Conservation (phyloP, 108 stramenopile genomes). For the Cyclotella atomus region DNA sequence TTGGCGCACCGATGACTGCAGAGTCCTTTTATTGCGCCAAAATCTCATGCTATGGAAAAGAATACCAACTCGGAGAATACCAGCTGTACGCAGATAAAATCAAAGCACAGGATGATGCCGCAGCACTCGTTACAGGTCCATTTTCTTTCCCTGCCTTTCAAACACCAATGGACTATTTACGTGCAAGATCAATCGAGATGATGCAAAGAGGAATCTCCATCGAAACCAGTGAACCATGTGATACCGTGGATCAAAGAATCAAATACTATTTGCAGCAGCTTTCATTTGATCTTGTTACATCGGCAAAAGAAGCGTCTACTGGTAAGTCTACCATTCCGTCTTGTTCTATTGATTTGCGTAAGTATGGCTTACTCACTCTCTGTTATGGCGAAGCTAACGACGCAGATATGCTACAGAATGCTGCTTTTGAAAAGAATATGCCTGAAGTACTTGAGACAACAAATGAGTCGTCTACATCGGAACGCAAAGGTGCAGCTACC, state of each 20-base stretch:
- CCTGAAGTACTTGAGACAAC: too few species aligned
- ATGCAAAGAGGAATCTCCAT: background rate
- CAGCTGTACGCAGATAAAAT: background rate
- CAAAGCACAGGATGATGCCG: background rate
- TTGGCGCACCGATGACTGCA: too few species aligned
- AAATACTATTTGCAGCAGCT: background rate
- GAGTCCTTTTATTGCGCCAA: too few species aligned
- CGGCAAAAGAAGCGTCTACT: too few species aligned
- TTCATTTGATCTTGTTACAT: too few species aligned
- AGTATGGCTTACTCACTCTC: too few species aligned
- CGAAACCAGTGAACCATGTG: background rate
- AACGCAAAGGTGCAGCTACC: too few species aligned
- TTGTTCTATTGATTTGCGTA: too few species aligned
- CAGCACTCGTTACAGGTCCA: background rate
- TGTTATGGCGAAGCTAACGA: background rate
- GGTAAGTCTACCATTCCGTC: too few species aligned
- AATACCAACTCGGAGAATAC: background rate
- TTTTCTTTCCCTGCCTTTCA: background rate
- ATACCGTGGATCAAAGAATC: background rate
- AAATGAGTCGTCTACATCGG: too few species aligned
- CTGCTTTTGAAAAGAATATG: background rate
- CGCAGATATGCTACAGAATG: background rate
- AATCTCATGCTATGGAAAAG: background rate
- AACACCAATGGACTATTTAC: background rate
- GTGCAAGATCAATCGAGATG: background rate